A percentile compares a stretch with the other conserved stretches of the same genome.
Conservation (phyloP, 495 filamentous ascomycete species). For the Sphaerosporella brunnea region DNA sequence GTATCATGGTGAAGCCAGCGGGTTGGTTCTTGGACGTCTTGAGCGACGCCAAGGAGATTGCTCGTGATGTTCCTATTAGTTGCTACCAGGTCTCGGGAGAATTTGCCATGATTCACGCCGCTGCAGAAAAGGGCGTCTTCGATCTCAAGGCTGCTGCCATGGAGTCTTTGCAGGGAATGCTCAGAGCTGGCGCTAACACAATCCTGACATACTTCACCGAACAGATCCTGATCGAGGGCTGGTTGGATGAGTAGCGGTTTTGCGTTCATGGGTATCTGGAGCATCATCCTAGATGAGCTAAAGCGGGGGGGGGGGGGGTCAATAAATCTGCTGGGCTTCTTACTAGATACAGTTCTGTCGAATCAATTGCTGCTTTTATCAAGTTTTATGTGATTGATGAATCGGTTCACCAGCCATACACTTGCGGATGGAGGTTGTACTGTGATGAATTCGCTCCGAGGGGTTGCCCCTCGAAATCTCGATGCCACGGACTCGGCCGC, state of each 20-base stretch:
- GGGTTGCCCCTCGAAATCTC: too few relatives aligned
- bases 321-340: too few relatives aligned
- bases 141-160: conserved; percentile 90
- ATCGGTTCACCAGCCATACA: too few relatives aligned
- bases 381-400: too few relatives aligned
- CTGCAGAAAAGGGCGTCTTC: conserved; percentile 91
- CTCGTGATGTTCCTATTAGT: conserved; percentile 72
- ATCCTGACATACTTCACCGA: conserved; percentile 88
- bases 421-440: too few relatives aligned
- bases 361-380: too few relatives aligned
- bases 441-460: too few relatives aligned
- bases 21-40: conserved; percentile 91
- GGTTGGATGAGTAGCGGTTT: conserved; percentile 25
- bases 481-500: too few relatives aligned
- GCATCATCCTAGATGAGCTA: too few relatives aligned
- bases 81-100: conserved; percentile 96
- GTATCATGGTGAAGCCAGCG: conserved; percentile 98
- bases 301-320: too few relatives aligned
- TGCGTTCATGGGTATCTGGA: too few relatives aligned
- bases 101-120: conserved; percentile 95
- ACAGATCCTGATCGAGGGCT: conserved; percentile 45
- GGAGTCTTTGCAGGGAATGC: conserved; percentile 78
- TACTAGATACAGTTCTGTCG: too few relatives aligned
- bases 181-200: conserved; percentile 82
- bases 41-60: conserved; percentile 83